Evolutionary conservation across 352 stramenopile species (phyloP).

Genomic region (Globisporangium nagaii): DNA sequence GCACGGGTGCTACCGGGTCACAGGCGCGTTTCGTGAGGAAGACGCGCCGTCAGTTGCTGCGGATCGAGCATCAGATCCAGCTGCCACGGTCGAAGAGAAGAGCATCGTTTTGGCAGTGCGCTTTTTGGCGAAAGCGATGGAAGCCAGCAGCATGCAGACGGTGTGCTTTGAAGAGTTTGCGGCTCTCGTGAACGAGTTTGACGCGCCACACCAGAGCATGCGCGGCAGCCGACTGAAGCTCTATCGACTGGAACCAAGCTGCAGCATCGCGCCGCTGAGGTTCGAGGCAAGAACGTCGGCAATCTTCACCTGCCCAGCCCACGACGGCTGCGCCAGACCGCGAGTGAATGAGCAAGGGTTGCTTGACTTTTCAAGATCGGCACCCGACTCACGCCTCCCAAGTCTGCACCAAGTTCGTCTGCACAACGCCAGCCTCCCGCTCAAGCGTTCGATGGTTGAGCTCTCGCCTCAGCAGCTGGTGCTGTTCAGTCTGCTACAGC

Average conservation of each 20-base stretch:
- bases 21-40: conserved; percentile 6
- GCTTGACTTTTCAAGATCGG: neutral
- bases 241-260: conserved; percentile 4
- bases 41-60: neutral
- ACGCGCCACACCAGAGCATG: neutral
- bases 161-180: neutral
- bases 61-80: neutral
- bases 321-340: neutral
- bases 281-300: neutral
- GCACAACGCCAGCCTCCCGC: neutral
- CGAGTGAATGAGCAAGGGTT: conserved; percentile 1
- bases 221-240: neutral
- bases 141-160: neutral
- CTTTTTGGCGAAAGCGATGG: neutral
- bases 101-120: neutral
- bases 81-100: conserved; percentile 3
- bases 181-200: neutral
- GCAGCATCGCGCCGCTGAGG: neutral
- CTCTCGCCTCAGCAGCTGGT: neutral
- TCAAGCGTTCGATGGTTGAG: neutral
- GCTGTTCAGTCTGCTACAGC: conserved; percentile 13
- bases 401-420: neutral
- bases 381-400: neutral
- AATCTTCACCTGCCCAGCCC: neutral
- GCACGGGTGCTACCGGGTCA: conserved; percentile 26